Base-by-base conservation (phyloP, 1,139 yeast species). In the Zygosaccharomyces sapae region DNA sequence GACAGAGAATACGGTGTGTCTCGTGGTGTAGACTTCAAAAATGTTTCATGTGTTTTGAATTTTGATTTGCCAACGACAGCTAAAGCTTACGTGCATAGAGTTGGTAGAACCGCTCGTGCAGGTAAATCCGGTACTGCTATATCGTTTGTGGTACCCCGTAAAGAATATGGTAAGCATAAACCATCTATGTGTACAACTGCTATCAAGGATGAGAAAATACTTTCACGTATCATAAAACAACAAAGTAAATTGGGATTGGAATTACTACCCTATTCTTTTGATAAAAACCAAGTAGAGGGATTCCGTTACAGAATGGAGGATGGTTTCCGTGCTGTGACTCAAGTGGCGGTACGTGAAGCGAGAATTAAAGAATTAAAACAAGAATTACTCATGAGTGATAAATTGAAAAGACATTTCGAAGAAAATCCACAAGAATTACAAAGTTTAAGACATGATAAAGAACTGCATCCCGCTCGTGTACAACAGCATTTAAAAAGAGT, bases 81-180 rank as follows among this genome's bases (percentile, higher is more conserved):
- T 4, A 85, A 85, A 62, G 81, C 96, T 5, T 94, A 94, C 64
- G 83, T 89, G 37, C 99, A 94, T 68, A 80, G 99, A 65, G 79
- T 94, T 41, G 99, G 99, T 44, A 82, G 99, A 73, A 92, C 99
- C 2, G 98, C 98, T 3, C 81, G 99, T 68, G 98, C 96, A 5
- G 96, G 96, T 43, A 88, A 88, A 65, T 76, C 95, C 1, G 99
- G 99, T 50, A 90, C 89, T 80, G 86, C 97, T 0, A 76, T 94
- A 51, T 89, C 97, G 25, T 92, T 92, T 70, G 94, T 92, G 12
- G 87, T 92, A 25, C 89, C 95, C 13, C 70, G 72, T 35, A 85
- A 82, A 51, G 90, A 87, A 61, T 84, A 84, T 69, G 97, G 96
- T 31, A 88, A 87, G 62, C 97, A 92, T 70, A 88, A 83, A 64